A percentile compares a stretch with the other conserved stretches of the same genome.
Evolutionary conservation across 2,329 filamentous ascomycete species (phyloP).

Genomic region (Cyphellophora europaea): DNA sequence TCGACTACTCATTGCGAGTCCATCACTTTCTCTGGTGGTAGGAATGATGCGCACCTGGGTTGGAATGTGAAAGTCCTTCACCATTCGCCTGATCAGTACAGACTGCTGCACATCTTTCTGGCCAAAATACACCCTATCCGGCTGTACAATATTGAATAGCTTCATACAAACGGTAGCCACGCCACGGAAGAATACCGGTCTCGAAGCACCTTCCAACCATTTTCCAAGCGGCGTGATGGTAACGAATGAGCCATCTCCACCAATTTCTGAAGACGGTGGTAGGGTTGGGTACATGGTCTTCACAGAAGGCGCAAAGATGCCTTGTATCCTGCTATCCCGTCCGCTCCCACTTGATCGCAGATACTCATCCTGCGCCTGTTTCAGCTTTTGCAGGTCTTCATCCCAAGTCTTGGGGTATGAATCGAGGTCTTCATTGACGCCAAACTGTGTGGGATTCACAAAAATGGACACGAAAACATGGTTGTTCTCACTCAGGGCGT

Average conservation of each 20-base stretch:
- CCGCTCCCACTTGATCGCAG: conserved; percentile 33
- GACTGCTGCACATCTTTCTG: conserved; percentile 98
- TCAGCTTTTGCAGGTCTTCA: conserved; percentile 59
- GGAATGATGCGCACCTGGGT: conserved; percentile 63
- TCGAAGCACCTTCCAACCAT: conserved; percentile 71
- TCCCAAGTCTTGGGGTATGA: conserved; percentile 90
- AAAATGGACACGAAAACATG: conserved; percentile 87
- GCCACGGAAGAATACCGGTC: conserved; percentile 92
- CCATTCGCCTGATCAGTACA: conserved; percentile 76
- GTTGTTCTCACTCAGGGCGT: conserved; percentile 74
- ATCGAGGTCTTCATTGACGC: conserved; percentile 73
- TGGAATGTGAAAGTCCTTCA: conserved; percentile 76
- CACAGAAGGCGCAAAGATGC: conserved; percentile 79
- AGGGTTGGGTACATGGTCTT: conserved; percentile 80
- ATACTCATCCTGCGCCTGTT: conserved; percentile 36
- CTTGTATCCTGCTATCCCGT: conserved; percentile 53
- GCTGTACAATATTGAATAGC: conserved; percentile 71
- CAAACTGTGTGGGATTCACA: conserved; percentile 96
- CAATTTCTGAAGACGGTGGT: conserved; percentile 60
- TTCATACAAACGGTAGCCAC: conserved; percentile 97
- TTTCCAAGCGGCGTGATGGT: conserved; percentile 77
- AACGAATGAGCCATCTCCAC: conserved; percentile 79
- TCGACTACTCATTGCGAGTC: conserved; percentile 80
- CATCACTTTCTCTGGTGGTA: conserved; percentile 69
- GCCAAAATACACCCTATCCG: conserved; percentile 80